These are phyloP conservation scores for Thamnidium elegans DNA, from an alignment of 192 early-diverging fungal genomes.

Conservation along the genomic window DNA sequence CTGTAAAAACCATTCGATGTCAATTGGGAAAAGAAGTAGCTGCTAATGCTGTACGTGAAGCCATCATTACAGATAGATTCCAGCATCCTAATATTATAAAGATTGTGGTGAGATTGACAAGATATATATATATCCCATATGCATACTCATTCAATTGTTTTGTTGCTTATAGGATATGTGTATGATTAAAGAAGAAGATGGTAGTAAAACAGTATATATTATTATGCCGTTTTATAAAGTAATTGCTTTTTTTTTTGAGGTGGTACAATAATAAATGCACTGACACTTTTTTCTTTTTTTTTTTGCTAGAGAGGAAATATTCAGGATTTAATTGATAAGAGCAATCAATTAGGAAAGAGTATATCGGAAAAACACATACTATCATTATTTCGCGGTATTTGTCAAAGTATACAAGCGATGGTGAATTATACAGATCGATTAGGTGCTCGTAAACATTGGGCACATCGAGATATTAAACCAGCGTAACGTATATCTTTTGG, in stretches of 20 bases:
- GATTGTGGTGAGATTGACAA: slow-evolving; percentile 41
- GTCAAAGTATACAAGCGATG: slow-evolving; percentile 52
- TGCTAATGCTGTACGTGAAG: slow-evolving; percentile 59
- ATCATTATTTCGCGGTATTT: slow-evolving; percentile 53
- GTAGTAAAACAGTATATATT: slow-evolving; percentile 56
- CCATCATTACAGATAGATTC: slow-evolving; percentile 57
- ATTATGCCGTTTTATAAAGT: slow-evolving; percentile 65
- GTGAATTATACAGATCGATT: slow-evolving; percentile 41
- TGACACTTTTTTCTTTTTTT: not conserved
- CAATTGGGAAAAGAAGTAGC: slow-evolving; percentile 54
- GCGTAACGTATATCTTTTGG: not conserved
- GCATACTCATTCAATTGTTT: not conserved
- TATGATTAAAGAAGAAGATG: slow-evolving; percentile 47
- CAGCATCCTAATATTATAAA: slow-evolving; percentile 60
- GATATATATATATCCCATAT: not conserved
- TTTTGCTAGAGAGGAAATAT: slow-evolving; percentile 45
- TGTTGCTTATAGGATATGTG: slow-evolving; percentile 46
- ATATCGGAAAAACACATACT: slow-evolving; percentile 58
- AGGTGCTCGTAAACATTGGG: slow-evolving; percentile 42
- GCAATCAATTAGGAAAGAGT: slow-evolving; percentile 40
- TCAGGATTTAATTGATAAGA: slow-evolving; percentile 51
- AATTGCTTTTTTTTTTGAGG: not conserved
- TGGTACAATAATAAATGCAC: not conserved
- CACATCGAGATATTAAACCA: slow-evolving; percentile 74
- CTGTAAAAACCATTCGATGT: slow-evolving; percentile 67